These are phyloP conservation scores for Tolypocladium endophyticum DNA, from an alignment of 2,329 filamentous ascomycete genomes.

Conservation along the genomic window DNA sequence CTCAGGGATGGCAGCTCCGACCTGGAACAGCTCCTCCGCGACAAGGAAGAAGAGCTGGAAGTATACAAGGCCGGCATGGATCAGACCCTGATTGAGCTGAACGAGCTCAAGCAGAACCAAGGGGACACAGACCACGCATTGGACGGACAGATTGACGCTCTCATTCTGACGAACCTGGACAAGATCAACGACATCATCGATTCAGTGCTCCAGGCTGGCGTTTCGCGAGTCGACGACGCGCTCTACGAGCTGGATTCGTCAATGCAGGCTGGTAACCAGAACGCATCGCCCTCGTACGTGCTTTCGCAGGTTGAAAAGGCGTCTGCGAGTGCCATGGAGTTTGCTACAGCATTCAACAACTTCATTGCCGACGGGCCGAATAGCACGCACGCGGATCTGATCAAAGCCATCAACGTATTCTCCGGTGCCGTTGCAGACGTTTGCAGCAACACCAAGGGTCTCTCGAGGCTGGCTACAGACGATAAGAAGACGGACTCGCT, in stretches of 20 bases:
- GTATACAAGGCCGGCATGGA: constrained; percentile 98
- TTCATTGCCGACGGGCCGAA: constrained; percentile 95
- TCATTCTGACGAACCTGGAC: constrained; percentile 75
- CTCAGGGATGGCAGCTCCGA: constrained; percentile 74
- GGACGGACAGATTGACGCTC: constrained; percentile 82
- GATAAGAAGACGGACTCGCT: constrained; percentile 89
- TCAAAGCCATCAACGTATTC: constrained; percentile 85
- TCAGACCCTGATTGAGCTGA: constrained; percentile 83
- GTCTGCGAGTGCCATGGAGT: constrained; percentile 87
- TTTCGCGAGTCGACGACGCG: constrained; percentile 89
- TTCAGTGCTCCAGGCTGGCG: constrained; percentile 85
- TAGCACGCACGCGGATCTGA: constrained; percentile 80
- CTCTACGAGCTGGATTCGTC: constrained; percentile 94
- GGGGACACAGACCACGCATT: constrained; percentile 69
- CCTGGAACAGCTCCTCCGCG: constrained; percentile 72
- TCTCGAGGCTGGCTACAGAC: constrained; percentile 84
- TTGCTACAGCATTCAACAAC: constrained; percentile 96
- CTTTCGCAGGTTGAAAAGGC: constrained; percentile 97
- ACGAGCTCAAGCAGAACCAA: constrained; percentile 70
- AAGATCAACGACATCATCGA: constrained; percentile 98
- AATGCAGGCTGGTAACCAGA: constrained; percentile 98
- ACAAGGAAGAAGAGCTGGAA: constrained; percentile 96
- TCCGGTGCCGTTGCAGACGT: constrained; percentile 87
- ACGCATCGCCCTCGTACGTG: constrained; percentile 87
- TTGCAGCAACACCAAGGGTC: constrained; percentile 90